These are phyloP conservation scores for Pseudogymnoascus sp. DNA, from an alignment of 2,329 filamentous ascomycete species.

Conservation along the genomic window DNA sequence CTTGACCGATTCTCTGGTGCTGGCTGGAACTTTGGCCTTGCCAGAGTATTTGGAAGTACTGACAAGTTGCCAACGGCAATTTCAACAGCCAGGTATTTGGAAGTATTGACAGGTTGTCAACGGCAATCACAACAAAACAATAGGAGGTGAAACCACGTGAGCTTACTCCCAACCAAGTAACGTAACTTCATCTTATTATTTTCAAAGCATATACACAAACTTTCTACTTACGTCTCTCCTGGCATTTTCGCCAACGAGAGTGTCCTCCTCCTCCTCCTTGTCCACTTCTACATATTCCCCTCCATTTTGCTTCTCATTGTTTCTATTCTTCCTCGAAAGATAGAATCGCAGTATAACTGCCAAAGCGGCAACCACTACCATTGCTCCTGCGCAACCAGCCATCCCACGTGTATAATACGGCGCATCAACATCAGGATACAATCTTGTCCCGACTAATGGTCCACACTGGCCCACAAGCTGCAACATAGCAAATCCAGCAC, in stretches of 20 bases:
- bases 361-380: slow-evolving; percentile 40
- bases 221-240: not conserved
- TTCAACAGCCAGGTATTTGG: not conserved
- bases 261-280: slow-evolving; percentile 2
- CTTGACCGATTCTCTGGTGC: not conserved
- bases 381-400: slow-evolving; percentile 43
- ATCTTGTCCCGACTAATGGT: slow-evolving; percentile 42
- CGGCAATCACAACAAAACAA: not conserved
- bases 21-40: not conserved
- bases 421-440: slow-evolving; percentile 45
- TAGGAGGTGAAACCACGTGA: not conserved
- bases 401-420: slow-evolving; percentile 45
- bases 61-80: not conserved
- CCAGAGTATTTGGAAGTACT: not conserved
- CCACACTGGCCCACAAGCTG: slow-evolving; percentile 58
- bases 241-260: not conserved
- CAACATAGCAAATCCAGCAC: slow-evolving; percentile 71
- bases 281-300: slow-evolving; percentile 3
- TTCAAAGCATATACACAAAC: slow-evolving; percentile 5
- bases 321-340: slow-evolving; percentile 23
- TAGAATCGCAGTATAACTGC: slow-evolving; percentile 35
- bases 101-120: not conserved
- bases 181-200: not conserved
- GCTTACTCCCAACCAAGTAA: not conserved
- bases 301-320: not conserved